These are phyloP conservation scores for Panicum virgatum DNA, from an alignment of 202 grass and related monocot species.

Conservation along the genomic window DNA sequence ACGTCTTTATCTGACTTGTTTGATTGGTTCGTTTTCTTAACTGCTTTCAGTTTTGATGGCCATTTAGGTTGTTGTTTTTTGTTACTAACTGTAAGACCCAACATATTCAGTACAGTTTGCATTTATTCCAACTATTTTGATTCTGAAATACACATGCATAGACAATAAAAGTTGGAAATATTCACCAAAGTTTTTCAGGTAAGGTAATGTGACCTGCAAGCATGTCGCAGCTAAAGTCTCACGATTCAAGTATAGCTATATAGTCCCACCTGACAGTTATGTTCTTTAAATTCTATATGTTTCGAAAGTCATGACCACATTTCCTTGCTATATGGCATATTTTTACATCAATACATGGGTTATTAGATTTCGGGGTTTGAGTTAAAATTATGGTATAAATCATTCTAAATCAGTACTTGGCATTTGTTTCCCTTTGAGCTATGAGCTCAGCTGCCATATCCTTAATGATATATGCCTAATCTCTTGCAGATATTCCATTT, in stretches of 20 bases:
- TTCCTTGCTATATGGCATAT: slow-evolving; percentile 22
- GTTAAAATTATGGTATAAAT: slow-evolving; percentile 20
- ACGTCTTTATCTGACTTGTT: background rate
- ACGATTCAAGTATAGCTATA: background rate
- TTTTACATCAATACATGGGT: slow-evolving; percentile 30
- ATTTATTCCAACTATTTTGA: slow-evolving; percentile 2
- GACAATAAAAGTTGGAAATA: background rate
- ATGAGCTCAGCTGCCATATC: slow-evolving; percentile 28
- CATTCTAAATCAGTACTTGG: slow-evolving; percentile 12
- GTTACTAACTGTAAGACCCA: background rate
- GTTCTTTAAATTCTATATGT: slow-evolving; percentile 19
- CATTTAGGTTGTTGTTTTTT: background rate
- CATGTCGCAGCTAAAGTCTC: background rate
- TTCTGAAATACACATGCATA: background rate
- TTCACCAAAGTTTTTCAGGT: slow-evolving; percentile 23
- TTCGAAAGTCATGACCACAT: slow-evolving; percentile 7
- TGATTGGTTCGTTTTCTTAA: background rate
- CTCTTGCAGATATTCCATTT: slow-evolving; percentile 98
- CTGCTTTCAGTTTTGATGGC: background rate
- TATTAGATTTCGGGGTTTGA: background rate
- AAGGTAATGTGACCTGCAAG: slow-evolving; percentile 1
- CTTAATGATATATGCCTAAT: slow-evolving; percentile 57
- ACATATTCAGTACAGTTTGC: background rate
- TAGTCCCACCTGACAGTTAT: background rate
- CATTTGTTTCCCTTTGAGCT: slow-evolving; percentile 34